Conservation (phyloP, 805 yeast species). For the Candida nitratophila region DNA sequence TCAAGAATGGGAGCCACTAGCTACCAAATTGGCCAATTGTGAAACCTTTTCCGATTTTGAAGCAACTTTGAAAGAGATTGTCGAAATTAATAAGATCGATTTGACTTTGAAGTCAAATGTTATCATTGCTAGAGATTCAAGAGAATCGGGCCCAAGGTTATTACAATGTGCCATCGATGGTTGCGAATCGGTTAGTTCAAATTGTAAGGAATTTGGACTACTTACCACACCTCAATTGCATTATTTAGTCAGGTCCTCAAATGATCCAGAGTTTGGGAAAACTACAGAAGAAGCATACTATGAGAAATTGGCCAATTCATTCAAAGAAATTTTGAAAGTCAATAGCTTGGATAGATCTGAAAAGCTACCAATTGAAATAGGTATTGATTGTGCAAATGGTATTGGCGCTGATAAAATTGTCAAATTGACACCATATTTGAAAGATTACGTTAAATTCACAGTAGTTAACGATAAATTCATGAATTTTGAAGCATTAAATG, state of each 20-base stretch:
- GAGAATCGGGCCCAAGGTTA: constrained; percentile 74
- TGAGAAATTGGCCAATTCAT: constrained; percentile 49
- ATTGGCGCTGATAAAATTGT: constrained; percentile 78
- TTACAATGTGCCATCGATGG: constrained; percentile 56
- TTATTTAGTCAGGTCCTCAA: constrained; percentile 67
- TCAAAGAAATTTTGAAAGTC: constrained; percentile 34
- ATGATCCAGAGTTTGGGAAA: constrained; percentile 57
- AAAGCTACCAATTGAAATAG: constrained; percentile 33
- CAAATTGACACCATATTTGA: constrained; percentile 34
- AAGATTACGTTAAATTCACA: constrained; percentile 31
- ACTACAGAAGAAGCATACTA: constrained; percentile 67
- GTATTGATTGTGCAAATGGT: constrained; percentile 94
- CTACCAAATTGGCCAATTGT: constrained; percentile 76
- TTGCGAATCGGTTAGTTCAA: constrained; percentile 28
- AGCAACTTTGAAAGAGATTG: constrained; percentile 30
- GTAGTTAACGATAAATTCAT: constrained; percentile 49
- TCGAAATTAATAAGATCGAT: constrained; percentile 38
- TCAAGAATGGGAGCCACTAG: constrained; percentile 75
- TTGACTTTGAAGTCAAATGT: constrained; percentile 35
- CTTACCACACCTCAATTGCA: constrained; percentile 94
- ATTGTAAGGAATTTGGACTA: constrained; percentile 52
- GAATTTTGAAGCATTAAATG: constrained; percentile 57
- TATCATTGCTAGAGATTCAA: constrained; percentile 78
- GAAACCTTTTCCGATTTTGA: constrained; percentile 37
- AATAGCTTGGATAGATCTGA: constrained; percentile 10